phyloP scores from a whole-genome alignment of 2,329 filamentous ascomycete genomes.

The Ophiostoma ips region DNA sequence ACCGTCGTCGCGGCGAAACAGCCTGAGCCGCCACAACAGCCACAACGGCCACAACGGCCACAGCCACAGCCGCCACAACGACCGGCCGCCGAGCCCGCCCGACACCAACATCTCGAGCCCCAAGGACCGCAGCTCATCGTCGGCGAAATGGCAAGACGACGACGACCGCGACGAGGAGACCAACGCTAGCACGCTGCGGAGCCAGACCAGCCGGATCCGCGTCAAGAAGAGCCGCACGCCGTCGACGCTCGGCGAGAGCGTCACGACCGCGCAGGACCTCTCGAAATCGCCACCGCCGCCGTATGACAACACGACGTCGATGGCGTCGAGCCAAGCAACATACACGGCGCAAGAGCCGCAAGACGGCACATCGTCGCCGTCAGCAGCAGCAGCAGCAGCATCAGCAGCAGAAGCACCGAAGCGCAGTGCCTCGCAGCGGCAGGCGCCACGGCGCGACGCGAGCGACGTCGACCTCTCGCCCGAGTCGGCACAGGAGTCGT shows the following conservation, averaged over 20 bases:
- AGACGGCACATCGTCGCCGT: background rate
- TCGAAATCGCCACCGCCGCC: constrained; percentile 35
- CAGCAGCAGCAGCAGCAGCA: too few species aligned
- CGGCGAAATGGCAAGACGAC: background rate
- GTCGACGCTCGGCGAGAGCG: constrained; percentile 7
- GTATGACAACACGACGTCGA: constrained; percentile 33
- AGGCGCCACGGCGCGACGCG: constrained; percentile 18
- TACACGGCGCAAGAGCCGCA: constrained; percentile 16
- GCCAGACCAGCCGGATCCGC: constrained; percentile 3
- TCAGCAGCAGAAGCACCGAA: too few species aligned
- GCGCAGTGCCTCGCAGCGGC: background rate
- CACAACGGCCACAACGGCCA: constrained; percentile 22
- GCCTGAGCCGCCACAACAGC: constrained; percentile 19
- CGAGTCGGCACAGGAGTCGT: constrained; percentile 37
- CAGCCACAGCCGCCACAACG: constrained; percentile 26
- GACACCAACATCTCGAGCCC: constrained; percentile 45
- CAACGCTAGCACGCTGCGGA: constrained; percentile 8
- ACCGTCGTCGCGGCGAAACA: constrained; percentile 25
- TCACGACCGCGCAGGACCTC: constrained; percentile 28
- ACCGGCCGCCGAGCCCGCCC: constrained; percentile 47
- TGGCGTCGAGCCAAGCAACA: constrained; percentile 44
- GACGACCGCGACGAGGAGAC: constrained; percentile 8
- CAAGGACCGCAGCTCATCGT: constrained; percentile 21
- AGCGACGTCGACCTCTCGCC: constrained; percentile 36
- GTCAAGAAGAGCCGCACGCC: constrained; percentile 7